Base-by-base conservation (phyloP, 768 basidiomycete genomes). In the Amanita molliuscula region DNA sequence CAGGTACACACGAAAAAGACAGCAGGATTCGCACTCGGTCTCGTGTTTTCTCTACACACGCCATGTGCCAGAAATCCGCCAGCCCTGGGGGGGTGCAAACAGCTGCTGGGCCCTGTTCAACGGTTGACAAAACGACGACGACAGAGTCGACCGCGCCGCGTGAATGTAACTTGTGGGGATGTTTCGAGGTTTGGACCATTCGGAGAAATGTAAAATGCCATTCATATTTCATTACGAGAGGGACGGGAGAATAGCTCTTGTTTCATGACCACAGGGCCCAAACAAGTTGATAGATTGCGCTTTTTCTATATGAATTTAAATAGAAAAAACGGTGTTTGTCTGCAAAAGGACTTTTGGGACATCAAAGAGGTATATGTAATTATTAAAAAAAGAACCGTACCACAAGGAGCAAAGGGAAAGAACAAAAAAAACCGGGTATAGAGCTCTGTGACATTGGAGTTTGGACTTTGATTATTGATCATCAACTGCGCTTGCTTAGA, bases 381-480 rank as follows among this genome's bases (percentile, higher is more conserved):
- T n/a, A 44, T 44, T 44, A 26, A 44, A 26, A 26, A 44, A 26
- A 42, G 41, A 23, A 42, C 7, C 23, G 21, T 28, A 28, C 42
- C 42, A 28, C 42, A 44, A 44, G 42, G 42, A 44, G 28, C 42
- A 31, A n/a, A n/a, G n/a, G n/a, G n/a, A n/a, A n/a, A n/a, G n/a
- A n/a, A n/a, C n/a, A n/a, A n/a, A n/a, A n/a, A n/a, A n/a, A n/a
- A n/a, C n/a, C n/a, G n/a, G n/a, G n/a, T n/a, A 9, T 20, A 40
- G 20, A 44, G 26, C 42, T 9, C 42, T 43, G 26, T 43, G 23
- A 42, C 25, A 42, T 42, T 41, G n/a, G 8, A 41, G n/a, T 34
- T 41, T 20, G 25, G 15, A 26, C 3, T 26, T 20, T 21, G 20
- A 10, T 44, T n/a, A 44, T 11, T 16, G 15, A 44, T 26, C 26